These are phyloP conservation scores for Coemansia aciculifera DNA, from an alignment of 192 early-diverging fungal genomes.

Conservation along the genomic window DNA sequence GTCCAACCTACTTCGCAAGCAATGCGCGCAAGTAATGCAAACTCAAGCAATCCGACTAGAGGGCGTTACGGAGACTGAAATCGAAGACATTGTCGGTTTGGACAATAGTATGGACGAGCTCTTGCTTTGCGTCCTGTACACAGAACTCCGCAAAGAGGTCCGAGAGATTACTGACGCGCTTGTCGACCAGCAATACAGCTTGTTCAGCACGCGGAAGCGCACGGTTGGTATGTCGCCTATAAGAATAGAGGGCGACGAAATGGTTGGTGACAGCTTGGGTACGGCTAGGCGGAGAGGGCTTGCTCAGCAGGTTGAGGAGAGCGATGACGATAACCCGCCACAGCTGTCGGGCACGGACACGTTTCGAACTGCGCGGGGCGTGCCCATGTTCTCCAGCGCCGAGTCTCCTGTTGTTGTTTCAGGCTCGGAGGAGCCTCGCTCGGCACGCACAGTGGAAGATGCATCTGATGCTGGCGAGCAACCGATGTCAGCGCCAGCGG, in stretches of 20 bases:
- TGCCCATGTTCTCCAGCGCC: conserved; percentile 9
- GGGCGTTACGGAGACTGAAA: conserved; percentile 36
- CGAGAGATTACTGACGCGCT: conserved; percentile 28
- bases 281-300: neutral
- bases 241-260: neutral
- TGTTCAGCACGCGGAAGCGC: conserved; percentile 21
- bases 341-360: conserved; percentile 25
- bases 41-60: conserved; percentile 40
- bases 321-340: conserved; percentile 13
- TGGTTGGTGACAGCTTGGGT: neutral
- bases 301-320: neutral
- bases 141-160: conserved; percentile 42
- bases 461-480: neutral
- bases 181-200: conserved; percentile 24
- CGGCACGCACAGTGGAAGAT: neutral
- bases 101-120: conserved; percentile 40
- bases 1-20: conserved; percentile 31
- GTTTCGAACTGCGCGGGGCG: conserved; percentile 38
- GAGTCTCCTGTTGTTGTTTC: neutral
- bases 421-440: neutral
- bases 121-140: conserved; percentile 37
- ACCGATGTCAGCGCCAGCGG: neutral
- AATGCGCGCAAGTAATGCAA: conserved; percentile 32
- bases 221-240: conserved; percentile 1
- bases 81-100: conserved; percentile 20